A percentile compares a stretch with the other conserved stretches of the same genome.
Evolutionary conservation across 2,329 filamentous ascomycete species (phyloP).

Genomic region (Colletotrichum horii): DNA sequence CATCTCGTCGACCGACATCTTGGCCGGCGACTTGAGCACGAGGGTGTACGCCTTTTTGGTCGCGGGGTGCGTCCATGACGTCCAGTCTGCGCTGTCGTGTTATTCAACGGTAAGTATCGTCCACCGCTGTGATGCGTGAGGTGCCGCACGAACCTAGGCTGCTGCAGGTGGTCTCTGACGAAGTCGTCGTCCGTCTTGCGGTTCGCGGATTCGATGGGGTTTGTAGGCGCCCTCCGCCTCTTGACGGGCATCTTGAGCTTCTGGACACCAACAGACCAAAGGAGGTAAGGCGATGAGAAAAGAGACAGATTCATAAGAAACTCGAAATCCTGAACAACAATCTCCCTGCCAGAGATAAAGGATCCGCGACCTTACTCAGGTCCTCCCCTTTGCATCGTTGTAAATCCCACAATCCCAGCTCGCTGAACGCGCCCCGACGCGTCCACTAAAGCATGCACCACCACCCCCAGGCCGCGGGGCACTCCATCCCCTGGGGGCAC

Average conservation of each 20-base stretch:
- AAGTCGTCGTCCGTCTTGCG: conserved; percentile 53
- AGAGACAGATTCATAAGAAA: background rate
- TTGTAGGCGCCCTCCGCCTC: conserved; percentile 25
- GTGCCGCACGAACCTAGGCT: conserved; percentile 42
- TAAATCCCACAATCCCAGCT: background rate
- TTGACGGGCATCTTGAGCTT: conserved; percentile 11
- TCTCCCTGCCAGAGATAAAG: background rate
- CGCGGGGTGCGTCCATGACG: conserved; percentile 56
- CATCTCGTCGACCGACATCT: conserved; percentile 50
- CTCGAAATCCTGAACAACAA: background rate
- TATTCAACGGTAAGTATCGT: background rate
- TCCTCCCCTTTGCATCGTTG: background rate
- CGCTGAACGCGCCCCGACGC: background rate
- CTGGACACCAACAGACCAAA: background rate
- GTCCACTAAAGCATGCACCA: background rate
- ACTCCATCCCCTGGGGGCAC: background rate
- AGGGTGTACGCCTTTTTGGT: conserved; percentile 47
- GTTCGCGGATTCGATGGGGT: conserved; percentile 55
- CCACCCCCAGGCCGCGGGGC: background rate
- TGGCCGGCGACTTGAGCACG: conserved; percentile 42
- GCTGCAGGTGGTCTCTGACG: conserved; percentile 47
- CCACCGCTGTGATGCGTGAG: background rate
- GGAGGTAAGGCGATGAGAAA: no score
- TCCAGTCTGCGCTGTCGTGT: conserved; percentile 31
- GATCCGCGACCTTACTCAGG: background rate